Conservation (phyloP, 139 green algal species). For the Yamagishiella unicocca region DNA sequence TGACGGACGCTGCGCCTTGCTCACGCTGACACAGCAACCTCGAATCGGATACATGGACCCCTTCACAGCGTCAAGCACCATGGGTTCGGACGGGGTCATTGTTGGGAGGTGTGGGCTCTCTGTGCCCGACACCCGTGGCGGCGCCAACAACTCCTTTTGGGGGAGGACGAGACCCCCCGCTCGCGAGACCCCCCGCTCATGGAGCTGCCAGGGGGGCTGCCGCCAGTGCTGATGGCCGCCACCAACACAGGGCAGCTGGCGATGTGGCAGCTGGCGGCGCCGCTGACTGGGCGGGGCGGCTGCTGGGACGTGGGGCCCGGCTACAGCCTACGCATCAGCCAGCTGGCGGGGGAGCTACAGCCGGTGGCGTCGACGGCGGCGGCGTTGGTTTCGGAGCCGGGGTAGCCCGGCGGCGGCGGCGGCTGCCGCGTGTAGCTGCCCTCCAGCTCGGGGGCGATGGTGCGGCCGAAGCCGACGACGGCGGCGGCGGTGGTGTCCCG, state of each 20-base stretch:
- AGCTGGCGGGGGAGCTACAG: conserved; percentile 46
- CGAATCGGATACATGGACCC: too few relatives aligned
- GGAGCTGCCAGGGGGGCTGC: neutral
- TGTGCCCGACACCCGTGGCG: too few relatives aligned
- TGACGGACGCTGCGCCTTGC: neutral
- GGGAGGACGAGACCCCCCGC: conserved; percentile 14
- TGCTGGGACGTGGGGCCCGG: neutral
- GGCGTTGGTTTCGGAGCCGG: neutral
- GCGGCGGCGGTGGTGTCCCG: neutral
- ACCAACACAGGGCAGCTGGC: conserved; percentile 37
- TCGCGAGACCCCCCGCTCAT: conserved; percentile 39
- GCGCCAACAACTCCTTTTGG: neutral
- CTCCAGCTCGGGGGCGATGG: neutral
- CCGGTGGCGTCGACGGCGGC: neutral
- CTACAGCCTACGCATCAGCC: conserved; percentile 27
- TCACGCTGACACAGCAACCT: neutral
- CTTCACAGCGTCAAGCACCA: too few relatives aligned
- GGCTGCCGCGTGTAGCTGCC: neutral
- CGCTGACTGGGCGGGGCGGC: neutral
- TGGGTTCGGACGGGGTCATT: neutral
- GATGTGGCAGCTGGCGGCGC: conserved; percentile 19
- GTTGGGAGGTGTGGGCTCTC: too few relatives aligned
- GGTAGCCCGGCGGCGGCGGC: neutral
- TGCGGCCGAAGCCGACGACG: neutral
- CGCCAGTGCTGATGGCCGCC: conserved; percentile 27